phyloP scores from a whole-genome alignment of 768 basidiomycete genomes.

The Kwoniella dendrophila region DNA sequence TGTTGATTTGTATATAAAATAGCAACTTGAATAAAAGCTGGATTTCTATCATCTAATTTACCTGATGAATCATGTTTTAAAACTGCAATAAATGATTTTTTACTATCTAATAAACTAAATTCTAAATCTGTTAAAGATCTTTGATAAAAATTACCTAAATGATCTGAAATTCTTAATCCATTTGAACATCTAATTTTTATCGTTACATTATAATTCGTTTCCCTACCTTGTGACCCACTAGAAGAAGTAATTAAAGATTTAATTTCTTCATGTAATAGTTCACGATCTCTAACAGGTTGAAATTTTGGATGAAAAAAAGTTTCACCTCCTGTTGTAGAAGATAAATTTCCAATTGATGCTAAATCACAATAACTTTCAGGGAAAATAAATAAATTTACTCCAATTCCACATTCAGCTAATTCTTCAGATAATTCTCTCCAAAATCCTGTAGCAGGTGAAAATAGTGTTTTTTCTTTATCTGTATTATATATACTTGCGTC shows the following conservation, averaged over 20 bases:
- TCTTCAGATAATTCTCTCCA: constrained; percentile 87
- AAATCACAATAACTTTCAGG: constrained; percentile 79
- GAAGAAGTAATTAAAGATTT: constrained; percentile 63
- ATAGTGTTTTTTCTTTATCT: constrained; percentile 81
- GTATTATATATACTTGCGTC: constrained; percentile 76
- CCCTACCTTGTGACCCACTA: too few relatives aligned
- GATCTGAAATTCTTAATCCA: constrained; percentile 59
- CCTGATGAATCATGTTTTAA: constrained; percentile 70
- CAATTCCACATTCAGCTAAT: constrained; percentile 84
- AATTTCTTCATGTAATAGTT: constrained; percentile 73
- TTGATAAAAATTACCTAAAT: constrained; percentile 57
- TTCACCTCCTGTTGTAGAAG: constrained; percentile 82
- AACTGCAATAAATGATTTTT: constrained; percentile 74
- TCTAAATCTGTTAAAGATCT: constrained; percentile 68
- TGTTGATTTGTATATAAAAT: constrained; percentile 76
- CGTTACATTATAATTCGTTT: constrained; percentile 75
- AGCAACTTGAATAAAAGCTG: constrained; percentile 82
- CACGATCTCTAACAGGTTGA: constrained; percentile 67
- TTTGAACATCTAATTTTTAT: constrained; percentile 81
- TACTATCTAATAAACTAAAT: constrained; percentile 76
- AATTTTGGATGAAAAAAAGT: constrained; percentile 92
- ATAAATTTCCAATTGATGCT: constrained; percentile 76
- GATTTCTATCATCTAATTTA: constrained; percentile 69
- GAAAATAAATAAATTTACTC: constrained; percentile 84
- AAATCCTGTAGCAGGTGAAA: constrained; percentile 70